Base-by-base conservation (phyloP, 2,329 filamentous ascomycete genomes). In the Trichoderma sp. region DNA sequence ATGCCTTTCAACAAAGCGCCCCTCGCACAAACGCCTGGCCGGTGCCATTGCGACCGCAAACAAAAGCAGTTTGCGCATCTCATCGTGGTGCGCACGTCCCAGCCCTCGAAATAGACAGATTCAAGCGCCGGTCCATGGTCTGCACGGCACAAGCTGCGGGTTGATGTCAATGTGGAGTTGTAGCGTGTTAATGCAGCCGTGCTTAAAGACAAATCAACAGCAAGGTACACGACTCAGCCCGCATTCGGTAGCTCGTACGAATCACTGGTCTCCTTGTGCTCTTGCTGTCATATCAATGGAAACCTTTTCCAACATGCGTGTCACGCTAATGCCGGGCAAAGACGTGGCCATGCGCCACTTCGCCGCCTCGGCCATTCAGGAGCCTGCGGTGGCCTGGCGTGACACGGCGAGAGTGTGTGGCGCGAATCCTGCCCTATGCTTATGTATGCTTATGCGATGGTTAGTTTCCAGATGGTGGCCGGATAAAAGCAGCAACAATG, bases 321-420 rank as follows among this genome's bases (percentile, higher is more conserved):
- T 39, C 54, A 49, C 54, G 63, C 63, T 59, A 66, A 66, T 66
- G 54, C 63, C 63, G 63, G 63, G 54, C 52, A 68, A 68, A 58
- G 52, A 46, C 52, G 59, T 69, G 43, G 60, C 54, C 46, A 28
- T 14, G 58, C 67, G 67, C 67, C 60, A 59, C 67, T 39, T 65
- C 32, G 67, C 60, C 60, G 55, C 59, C 39, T 56, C 32, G 59
- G 34, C 54, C 60, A 65, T 54, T 59, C 56, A 59, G 39, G 37
- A 46, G 24, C 55, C 30, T 21, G 32, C 43, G 28, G 28, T 37
- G 24, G 60, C 46, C 56, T 55, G 39, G 39, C 32, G 24, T 52
- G 28, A 46, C 59, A 68, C 56, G 32, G 49, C 65, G 32, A 32
- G 54, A 43, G 56, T 28, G 65, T 59, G 30, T 59, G 30, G 59